Evolutionary conservation across 2,329 filamentous ascomycete species (phyloP), one percentile per base, ranked within the genome.

Genomic region (Zymoseptoria passerinii): DNA sequence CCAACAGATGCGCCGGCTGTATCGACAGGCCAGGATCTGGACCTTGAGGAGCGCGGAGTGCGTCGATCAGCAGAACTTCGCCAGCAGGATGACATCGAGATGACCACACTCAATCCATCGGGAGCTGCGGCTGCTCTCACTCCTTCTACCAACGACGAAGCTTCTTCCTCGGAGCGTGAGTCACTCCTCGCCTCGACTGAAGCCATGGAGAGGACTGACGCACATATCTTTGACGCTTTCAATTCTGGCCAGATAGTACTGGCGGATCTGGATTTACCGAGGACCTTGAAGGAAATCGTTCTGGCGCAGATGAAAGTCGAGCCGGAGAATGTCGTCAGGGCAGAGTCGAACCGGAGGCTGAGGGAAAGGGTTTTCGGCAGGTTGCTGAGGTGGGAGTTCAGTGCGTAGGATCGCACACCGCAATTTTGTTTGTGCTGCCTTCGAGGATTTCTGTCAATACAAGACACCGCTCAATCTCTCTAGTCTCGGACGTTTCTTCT

Each of bases 21-120:
- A 4, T 56, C 59, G 8, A 58, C 61, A 4, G 56, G 63, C 19
- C 83, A 85, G 66, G 81, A 83, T 65, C 74, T 81, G 58, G 83
- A 86, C 62, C 74, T 78, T 5, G 83, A 86, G 71, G 83, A 86
- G 69, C 76, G 81, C 28, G 83, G 83, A 1, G 69, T 83, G 2
- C 65, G 77, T 18, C 75, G 76, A 56, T 67, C 65, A 13, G 63
- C 57, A 59, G 73, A 71, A 68, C 44, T 66, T 69, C 57, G 72
- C 65, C 57, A 70, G 68, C 61, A 61, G 9, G 67, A 75, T 8
- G 76, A 74, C 52, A 71, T 75, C 48, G 76, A 78, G 61, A 67
- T 75, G 61, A 73, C 77, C 52, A 65, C 70, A 55, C 49, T 74
- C 54, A 66, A 67, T 58, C 48, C 71, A 52, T 52, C 68, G 58